A percentile compares a stretch with the other conserved stretches of the same genome.
phyloP scores from a whole-genome alignment of 1,284 basidiomycete species.

The Tremellales sp. region DNA sequence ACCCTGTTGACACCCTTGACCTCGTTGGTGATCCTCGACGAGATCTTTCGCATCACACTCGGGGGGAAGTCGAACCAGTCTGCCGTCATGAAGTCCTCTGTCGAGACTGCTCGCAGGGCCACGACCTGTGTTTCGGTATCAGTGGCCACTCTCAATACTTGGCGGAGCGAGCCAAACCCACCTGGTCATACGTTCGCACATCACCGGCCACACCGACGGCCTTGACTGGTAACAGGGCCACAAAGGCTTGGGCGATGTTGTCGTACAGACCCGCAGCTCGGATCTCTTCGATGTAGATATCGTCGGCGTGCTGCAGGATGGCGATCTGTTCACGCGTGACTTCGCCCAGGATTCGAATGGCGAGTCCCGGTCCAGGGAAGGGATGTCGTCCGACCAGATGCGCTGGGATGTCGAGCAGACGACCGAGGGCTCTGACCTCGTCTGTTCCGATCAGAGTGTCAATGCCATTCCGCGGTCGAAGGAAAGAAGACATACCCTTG shows the following conservation, averaged over 20 bases:
- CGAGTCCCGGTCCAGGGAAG: conserved; percentile 98
- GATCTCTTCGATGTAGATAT: conserved; percentile 98
- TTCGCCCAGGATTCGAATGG: conserved; percentile 96
- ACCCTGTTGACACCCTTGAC: conserved; percentile 80
- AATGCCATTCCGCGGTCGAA: background rate
- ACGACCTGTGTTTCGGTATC: conserved; percentile 58
- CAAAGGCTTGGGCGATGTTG: conserved; percentile 94
- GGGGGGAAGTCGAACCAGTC: conserved; percentile 98
- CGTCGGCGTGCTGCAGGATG: conserved; percentile 91
- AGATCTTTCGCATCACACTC: conserved; percentile 83
- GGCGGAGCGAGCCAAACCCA: conserved; percentile 40
- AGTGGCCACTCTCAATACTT: background rate
- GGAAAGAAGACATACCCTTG: conserved; percentile 64
- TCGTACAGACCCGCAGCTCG: conserved; percentile 87
- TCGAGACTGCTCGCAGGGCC: conserved; percentile 82
- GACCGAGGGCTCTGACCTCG: conserved; percentile 91
- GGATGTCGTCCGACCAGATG: conserved; percentile 95
- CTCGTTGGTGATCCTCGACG: conserved; percentile 97
- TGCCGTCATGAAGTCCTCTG: conserved; percentile 97
- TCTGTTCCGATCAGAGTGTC: conserved; percentile 54
- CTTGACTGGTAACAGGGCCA: conserved; percentile 91
- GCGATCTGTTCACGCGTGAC: conserved; percentile 89
- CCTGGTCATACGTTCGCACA: conserved; percentile 94
- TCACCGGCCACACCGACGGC: conserved; percentile 99
- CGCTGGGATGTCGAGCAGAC: conserved; percentile 83